Percentiles rank a stretch among this genome's conserved stretches.
phyloP scores from a whole-genome alignment of 805 yeast genomes.

The Nakazawaea wickerhamii region DNA sequence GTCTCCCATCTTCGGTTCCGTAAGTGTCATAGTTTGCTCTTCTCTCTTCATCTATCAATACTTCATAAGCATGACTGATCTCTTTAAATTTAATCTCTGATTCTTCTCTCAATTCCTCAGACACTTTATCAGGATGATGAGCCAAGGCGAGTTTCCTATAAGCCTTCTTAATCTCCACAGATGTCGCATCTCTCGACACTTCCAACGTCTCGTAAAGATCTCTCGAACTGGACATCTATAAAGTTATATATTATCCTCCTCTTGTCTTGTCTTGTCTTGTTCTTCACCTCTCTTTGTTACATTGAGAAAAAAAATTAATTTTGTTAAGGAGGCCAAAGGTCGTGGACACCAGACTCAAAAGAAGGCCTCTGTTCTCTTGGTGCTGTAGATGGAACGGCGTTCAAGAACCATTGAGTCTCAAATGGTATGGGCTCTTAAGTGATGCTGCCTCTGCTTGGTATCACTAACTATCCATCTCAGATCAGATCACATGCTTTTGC shows the following conservation, averaged over 20 bases:
- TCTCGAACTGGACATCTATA: background rate
- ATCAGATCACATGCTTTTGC: too few relatives aligned
- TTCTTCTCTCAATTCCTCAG: constrained; percentile 51
- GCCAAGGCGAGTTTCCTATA: constrained; percentile 77
- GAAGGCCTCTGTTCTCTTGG: too few relatives aligned
- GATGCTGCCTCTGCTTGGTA: too few relatives aligned
- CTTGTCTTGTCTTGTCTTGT: background rate
- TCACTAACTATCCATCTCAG: too few relatives aligned
- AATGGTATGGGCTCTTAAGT: too few relatives aligned
- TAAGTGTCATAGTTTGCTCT: constrained; percentile 55
- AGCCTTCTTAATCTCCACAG: constrained; percentile 74
- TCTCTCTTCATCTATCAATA: constrained; percentile 63
- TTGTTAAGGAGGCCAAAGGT: too few relatives aligned
- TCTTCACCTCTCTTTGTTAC: background rate
- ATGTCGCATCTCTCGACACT: constrained; percentile 57
- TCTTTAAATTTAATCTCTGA: constrained; percentile 82
- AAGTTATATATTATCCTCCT: background rate
- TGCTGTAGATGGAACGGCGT: too few relatives aligned
- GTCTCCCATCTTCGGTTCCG: constrained; percentile 36
- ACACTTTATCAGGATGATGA: constrained; percentile 86
- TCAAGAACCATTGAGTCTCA: too few relatives aligned
- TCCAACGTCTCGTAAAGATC: constrained; percentile 65
- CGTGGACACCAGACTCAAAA: too few relatives aligned
- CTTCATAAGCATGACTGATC: constrained; percentile 80
- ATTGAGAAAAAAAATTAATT: background rate